Conservation (phyloP, 164 flowering plant species). For the Liriodendron chinense region DNA sequence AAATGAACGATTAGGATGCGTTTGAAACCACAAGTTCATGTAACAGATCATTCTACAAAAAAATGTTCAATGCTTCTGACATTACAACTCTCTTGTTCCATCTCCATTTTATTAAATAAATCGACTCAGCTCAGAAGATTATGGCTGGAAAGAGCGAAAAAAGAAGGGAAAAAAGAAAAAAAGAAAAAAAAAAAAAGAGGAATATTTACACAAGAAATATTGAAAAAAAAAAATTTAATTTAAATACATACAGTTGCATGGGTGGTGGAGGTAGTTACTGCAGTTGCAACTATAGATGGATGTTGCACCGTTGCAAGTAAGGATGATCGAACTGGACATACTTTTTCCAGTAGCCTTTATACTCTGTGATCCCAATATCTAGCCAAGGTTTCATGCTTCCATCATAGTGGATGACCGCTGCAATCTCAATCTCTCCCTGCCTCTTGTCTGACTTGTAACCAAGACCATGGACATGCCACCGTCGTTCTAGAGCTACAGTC, state of each 20-base stretch:
- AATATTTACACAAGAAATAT: background rate
- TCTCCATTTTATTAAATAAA: background rate
- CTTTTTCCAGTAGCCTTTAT: conserved; percentile 75
- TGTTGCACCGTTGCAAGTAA: conserved; percentile 79
- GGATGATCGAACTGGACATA: conserved; percentile 58
- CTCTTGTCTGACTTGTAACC: conserved; percentile 55
- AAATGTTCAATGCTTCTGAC: no score
- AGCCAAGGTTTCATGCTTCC: conserved; percentile 95
- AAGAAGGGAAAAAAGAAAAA: background rate
- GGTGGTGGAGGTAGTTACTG: background rate
- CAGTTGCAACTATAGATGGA: conserved; percentile 40
- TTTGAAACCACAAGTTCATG: no score
- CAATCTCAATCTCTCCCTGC: conserved; percentile 46
- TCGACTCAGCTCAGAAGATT: background rate
- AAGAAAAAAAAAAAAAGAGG: background rate
- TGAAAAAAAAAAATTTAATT: background rate
- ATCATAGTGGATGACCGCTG: conserved; percentile 84
- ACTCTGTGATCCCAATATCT: conserved; percentile 62
- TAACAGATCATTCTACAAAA: no score
- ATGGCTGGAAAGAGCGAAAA: background rate
- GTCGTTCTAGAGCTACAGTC: conserved; percentile 52
- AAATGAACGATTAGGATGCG: no score
- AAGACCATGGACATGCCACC: conserved; percentile 83
- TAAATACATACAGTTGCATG: background rate
- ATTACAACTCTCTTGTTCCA: background rate